A percentile compares a stretch with the other conserved stretches of the same genome.
These are phyloP conservation scores for Beta vulgaris DNA, from an alignment of 148 eudicot species.

Conservation along the genomic window DNA sequence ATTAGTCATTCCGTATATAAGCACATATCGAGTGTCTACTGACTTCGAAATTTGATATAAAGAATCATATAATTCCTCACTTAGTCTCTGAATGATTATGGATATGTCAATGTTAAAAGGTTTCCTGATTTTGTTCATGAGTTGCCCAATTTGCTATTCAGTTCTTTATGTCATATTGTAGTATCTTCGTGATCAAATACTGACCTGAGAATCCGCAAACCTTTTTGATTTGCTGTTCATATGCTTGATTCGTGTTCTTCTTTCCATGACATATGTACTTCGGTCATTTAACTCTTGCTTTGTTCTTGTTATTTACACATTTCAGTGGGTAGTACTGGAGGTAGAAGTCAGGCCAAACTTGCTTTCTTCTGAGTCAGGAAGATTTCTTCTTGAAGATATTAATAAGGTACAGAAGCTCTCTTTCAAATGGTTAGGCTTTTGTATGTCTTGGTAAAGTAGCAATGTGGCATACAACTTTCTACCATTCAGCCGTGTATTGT, in stretches of 20 bases:
- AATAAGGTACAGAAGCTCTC: constrained; percentile 39
- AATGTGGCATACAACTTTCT: neutral
- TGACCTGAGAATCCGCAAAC: too few relatives aligned
- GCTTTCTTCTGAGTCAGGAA: constrained; percentile 56
- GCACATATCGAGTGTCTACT: too few relatives aligned
- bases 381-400: constrained; percentile 51
- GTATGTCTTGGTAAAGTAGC: neutral
- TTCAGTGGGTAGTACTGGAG: constrained; percentile 55
- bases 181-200: neutral
- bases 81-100: neutral
- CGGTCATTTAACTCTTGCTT: neutral
- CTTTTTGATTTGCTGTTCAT: neutral
- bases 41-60: too few relatives aligned
- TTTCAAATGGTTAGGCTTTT: neutral
- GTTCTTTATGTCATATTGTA: neutral
- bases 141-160: neutral
- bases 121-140: neutral
- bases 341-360: constrained; percentile 68
- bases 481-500: neutral
- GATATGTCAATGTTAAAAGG: neutral
- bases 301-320: constrained; percentile 20
- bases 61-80: too few relatives aligned
- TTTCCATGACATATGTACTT: neutral
- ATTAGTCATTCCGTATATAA: too few relatives aligned
- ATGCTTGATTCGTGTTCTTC: neutral